Evolutionary conservation across 2,329 filamentous ascomycete genomes (phyloP).

Genomic region (Arthrobotrys sinensis): DNA sequence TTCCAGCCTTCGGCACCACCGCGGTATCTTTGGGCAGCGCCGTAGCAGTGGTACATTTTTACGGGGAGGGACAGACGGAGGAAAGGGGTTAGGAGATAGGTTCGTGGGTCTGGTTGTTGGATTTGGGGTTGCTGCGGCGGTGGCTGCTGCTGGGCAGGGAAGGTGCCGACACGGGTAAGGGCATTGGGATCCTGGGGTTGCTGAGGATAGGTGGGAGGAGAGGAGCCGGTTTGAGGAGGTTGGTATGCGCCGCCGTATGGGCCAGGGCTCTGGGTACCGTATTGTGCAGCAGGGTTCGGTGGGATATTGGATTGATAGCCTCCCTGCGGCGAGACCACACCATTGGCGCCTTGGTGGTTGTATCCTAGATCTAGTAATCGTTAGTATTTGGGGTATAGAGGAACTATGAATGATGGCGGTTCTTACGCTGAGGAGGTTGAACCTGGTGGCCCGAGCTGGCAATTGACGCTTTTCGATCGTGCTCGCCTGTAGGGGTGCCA

Average conservation of each 20-base stretch:
- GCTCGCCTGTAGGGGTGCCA: slow-evolving; percentile 28
- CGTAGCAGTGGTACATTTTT: slow-evolving; percentile 60
- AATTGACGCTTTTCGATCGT: slow-evolving; percentile 34
- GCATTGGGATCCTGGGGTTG: slow-evolving; percentile 27
- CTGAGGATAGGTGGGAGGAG: slow-evolving; percentile 22
- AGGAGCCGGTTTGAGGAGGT: slow-evolving; percentile 1
- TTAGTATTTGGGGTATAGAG: slow-evolving; percentile 18
- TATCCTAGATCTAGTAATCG: slow-evolving; percentile 37
- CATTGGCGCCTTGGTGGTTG: slow-evolving; percentile 46
- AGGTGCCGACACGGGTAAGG: slow-evolving; percentile 31
- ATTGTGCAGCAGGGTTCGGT: slow-evolving; percentile 31
- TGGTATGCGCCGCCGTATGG: slow-evolving; percentile 30
- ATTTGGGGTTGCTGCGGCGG: slow-evolving; percentile 3
- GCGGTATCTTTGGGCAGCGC: slow-evolving; percentile 51
- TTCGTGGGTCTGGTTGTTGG: slow-evolving; percentile 42
- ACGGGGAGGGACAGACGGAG: slow-evolving; percentile 44
- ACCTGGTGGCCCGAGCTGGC: slow-evolving; percentile 33
- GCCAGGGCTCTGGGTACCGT: slow-evolving; percentile 37
- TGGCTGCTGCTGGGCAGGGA: not conserved
- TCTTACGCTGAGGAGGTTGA: slow-evolving; percentile 40
- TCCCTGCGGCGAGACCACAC: slow-evolving; percentile 16
- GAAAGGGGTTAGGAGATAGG: slow-evolving; percentile 56
- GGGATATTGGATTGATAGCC: slow-evolving; percentile 26
- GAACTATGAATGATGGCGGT: not conserved
- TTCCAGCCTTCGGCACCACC: slow-evolving; percentile 59